Base-by-base conservation (phyloP, 1,284 basidiomycete species). In the Ganoderma lucidum region DNA sequence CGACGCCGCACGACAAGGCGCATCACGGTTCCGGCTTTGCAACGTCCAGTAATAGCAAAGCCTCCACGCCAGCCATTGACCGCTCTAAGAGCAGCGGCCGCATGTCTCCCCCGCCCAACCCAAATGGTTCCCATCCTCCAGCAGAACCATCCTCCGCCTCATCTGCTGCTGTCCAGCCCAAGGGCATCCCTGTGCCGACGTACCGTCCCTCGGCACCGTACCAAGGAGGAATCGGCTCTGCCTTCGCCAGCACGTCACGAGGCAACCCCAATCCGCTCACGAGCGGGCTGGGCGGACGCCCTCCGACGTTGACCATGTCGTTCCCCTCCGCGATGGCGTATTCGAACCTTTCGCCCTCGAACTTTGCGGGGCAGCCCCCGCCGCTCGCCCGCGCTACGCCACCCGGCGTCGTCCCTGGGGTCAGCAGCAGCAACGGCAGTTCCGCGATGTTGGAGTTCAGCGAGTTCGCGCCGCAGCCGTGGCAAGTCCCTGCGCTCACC, bases 271-370 rank as follows among this genome's bases (percentile, higher is more conserved):
- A 32, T 41, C 53, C 53, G 41, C 42, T 55, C 28, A 41, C 53
- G 28, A 45, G 28, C 39, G 53, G 63, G 39, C 39, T 64, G 37
- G 59, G 42, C 42, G 39, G 45, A 58, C 59, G 23, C 30, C 70
- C 8, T 6, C 63, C 74, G 41, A 64, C 74, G 41, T 65, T 75
- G 51, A 75, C 72, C n/a, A 75, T 70, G 59, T 70, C 75, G 6
- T 77, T 76, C 66, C 74, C 73, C 15, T 74, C 77, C 1, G 69
- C 66, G 35, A 73, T 76, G 55, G 70, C 77, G 32, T 76, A 76
- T 64, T 68, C 74, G n/a, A 78, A 75, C 62, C 66, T 77, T 35
- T 73, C 74, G n/a, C 77, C 75, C 19, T 76, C 76, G 17, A 72
- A 71, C 66, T 76, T 77, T 45, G 60, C 73, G 17, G 67, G 64